Conservation (phyloP, 106 monocot species). For the Apostasia shenzhenica region DNA sequence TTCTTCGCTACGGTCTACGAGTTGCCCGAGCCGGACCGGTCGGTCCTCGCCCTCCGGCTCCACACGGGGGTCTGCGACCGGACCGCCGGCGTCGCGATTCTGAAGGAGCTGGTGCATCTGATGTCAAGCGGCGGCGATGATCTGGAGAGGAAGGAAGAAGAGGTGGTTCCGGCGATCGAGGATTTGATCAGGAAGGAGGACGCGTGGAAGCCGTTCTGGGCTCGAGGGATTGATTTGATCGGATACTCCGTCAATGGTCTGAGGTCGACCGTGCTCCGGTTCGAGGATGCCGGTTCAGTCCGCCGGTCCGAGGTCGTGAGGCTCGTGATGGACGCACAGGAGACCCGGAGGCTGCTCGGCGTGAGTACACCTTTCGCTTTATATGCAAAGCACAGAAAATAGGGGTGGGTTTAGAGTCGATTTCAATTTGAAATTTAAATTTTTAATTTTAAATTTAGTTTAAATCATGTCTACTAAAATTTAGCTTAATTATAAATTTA, state of each 20-base stretch:
- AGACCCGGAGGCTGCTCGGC: slow-evolving; percentile 29
- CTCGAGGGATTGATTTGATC: slow-evolving; percentile 44
- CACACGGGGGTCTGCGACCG: slow-evolving; percentile 60
- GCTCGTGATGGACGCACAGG: slow-evolving; percentile 15
- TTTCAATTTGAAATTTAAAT: no score
- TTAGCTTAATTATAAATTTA: no score
- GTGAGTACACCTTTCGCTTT: slow-evolving; percentile 21
- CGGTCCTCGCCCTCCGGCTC: slow-evolving; percentile 24
- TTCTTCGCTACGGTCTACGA: slow-evolving; percentile 40
- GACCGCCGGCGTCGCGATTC: slow-evolving; percentile 23
- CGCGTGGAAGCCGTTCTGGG: slow-evolving; percentile 56
- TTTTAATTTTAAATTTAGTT: no score
- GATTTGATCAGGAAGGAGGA: slow-evolving; percentile 44
- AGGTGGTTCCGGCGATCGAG: slow-evolving; percentile 30
- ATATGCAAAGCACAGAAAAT: no score
- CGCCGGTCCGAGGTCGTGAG: slow-evolving; percentile 29
- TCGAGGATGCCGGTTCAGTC: slow-evolving; percentile 23
- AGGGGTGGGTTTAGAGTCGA: no score
- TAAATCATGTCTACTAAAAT: no score
- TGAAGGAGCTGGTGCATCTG: slow-evolving; percentile 29
- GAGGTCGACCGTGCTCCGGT: slow-evolving; percentile 22
- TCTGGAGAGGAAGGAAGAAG: slow-evolving; percentile 10
- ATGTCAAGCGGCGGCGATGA: slow-evolving; percentile 4
- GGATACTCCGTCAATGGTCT: slow-evolving; percentile 61
- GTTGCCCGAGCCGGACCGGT: slow-evolving; percentile 5